These are phyloP conservation scores for Linanthus parryae DNA, from an alignment of 148 eudicot species.

Conservation along the genomic window DNA sequence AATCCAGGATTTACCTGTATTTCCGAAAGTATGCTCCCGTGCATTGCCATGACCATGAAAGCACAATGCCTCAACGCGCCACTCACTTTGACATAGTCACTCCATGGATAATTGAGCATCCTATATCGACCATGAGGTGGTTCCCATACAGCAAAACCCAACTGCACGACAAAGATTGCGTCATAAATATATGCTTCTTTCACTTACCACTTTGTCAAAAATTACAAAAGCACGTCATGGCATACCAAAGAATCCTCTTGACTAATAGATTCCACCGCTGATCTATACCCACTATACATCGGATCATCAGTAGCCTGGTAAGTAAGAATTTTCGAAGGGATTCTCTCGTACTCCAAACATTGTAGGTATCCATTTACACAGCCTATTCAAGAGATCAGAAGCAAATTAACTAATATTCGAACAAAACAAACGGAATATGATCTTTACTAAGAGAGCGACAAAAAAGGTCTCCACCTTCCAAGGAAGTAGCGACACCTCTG, in stretches of 20 bases:
- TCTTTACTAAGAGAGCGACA: background rate
- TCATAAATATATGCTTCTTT: background rate
- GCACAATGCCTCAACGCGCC: conserved; percentile 66
- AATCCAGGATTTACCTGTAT: conserved; percentile 33
- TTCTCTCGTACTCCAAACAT: conserved; percentile 37
- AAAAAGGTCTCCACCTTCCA: conserved; percentile 36
- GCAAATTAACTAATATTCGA: conserved; percentile 3
- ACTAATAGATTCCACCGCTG: conserved; percentile 44
- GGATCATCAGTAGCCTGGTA: conserved; percentile 56
- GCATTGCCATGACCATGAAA: conserved; percentile 63
- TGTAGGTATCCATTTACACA: conserved; percentile 50
- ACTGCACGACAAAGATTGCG: conserved; percentile 21
- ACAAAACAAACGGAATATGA: too few relatives aligned
- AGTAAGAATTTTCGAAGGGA: conserved; percentile 51
- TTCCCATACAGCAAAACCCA: conserved; percentile 49
- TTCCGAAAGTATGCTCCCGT: conserved; percentile 54
- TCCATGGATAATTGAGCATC: conserved; percentile 45
- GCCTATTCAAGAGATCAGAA: conserved; percentile 17
- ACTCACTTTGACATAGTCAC: conserved; percentile 40
- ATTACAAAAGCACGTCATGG: background rate
- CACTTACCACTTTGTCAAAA: background rate
- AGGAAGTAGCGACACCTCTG: conserved; percentile 39
- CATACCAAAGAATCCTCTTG: conserved; percentile 51
- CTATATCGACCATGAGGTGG: conserved; percentile 63
- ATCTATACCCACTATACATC: conserved; percentile 38